Conservation (phyloP, 1,284 basidiomycete genomes). For the Malassezia dermatis region DNA sequence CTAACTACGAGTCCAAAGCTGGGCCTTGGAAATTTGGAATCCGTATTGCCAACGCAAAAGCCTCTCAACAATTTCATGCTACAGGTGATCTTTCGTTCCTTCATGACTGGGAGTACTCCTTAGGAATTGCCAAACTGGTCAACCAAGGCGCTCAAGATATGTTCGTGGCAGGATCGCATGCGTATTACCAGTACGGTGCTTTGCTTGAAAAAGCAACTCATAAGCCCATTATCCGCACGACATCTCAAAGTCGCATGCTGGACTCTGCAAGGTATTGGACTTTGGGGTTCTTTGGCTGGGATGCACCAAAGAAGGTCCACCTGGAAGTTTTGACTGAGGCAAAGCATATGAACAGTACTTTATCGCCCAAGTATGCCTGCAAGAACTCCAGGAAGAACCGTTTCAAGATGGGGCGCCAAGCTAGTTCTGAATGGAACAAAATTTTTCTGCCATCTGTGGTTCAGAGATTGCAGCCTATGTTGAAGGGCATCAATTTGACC, state of each 20-base stretch:
- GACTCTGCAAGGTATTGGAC: slow-evolving; percentile 66
- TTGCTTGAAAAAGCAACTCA: slow-evolving; percentile 18
- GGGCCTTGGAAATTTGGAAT: slow-evolving; percentile 6
- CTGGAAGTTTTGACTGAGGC: slow-evolving; percentile 38
- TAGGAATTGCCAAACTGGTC: slow-evolving; percentile 61
- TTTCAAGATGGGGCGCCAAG: neutral
- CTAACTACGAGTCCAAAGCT: slow-evolving; percentile 10
- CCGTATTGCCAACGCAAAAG: neutral
- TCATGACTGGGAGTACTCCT: slow-evolving; percentile 56
- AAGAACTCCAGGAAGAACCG: slow-evolving; percentile 25
- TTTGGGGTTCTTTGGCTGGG: slow-evolving; percentile 31
- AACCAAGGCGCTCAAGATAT: slow-evolving; percentile 69
- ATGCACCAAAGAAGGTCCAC: slow-evolving; percentile 29
- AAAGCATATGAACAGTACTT: slow-evolving; percentile 58
- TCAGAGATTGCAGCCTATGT: slow-evolving; percentile 29
- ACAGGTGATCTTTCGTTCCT: slow-evolving; percentile 61
- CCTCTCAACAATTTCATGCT: slow-evolving; percentile 32
- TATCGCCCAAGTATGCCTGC: slow-evolving; percentile 63
- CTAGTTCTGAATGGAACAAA: neutral
- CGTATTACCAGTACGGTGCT: slow-evolving; percentile 45
- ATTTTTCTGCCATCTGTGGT: slow-evolving; percentile 36
- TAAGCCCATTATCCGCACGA: slow-evolving; percentile 39
- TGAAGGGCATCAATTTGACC: slow-evolving; percentile 49
- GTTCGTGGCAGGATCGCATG: slow-evolving; percentile 39
- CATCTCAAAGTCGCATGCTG: slow-evolving; percentile 62